Percentiles rank a stretch among this genome's conserved stretches.
phyloP scores from a whole-genome alignment of 179 eudicot genomes.

The Pouteria campechiana region DNA sequence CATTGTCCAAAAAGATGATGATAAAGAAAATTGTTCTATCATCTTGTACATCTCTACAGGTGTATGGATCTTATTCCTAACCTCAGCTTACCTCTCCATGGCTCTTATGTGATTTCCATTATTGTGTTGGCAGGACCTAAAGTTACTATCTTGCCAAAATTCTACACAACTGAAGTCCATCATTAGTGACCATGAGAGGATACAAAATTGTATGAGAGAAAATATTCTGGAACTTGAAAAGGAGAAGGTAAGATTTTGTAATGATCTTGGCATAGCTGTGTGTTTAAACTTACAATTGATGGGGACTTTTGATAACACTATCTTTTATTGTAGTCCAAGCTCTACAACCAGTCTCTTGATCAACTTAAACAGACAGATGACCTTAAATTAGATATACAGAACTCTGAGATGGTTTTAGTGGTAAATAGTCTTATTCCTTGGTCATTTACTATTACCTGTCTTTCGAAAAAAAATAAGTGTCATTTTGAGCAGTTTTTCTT shows the following conservation, averaged over 20 bases:
- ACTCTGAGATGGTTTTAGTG: conserved; percentile 30
- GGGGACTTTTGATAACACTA: conserved; percentile 7
- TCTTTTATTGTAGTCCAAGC: conserved; percentile 34
- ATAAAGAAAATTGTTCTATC: too few relatives aligned
- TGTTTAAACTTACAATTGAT: conserved; percentile 3
- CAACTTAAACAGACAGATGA: conserved; percentile 35
- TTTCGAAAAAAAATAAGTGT: conserved; percentile 2
- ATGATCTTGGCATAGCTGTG: not conserved
- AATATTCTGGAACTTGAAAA: conserved; percentile 46
- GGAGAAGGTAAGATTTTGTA: conserved; percentile 57
- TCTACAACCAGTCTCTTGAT: conserved; percentile 39
- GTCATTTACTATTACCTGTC: conserved; percentile 5
- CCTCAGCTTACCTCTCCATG: not conserved
- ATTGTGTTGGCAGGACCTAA: conserved; percentile 41
- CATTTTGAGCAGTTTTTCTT: conserved; percentile 9
- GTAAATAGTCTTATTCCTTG: too few relatives aligned
- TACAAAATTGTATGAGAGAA: conserved; percentile 22
- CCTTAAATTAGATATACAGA: conserved; percentile 23
- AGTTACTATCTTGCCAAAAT: conserved; percentile 25
- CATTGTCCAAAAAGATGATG: too few relatives aligned
- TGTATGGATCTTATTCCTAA: not conserved
- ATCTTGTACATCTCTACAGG: too few relatives aligned
- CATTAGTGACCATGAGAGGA: conserved; percentile 22
- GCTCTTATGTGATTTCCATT: not conserved
- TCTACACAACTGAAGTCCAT: conserved; percentile 27